These are phyloP conservation scores for Drosera spatulata DNA, from an alignment of 179 eudicot species.

Conservation along the genomic window DNA sequence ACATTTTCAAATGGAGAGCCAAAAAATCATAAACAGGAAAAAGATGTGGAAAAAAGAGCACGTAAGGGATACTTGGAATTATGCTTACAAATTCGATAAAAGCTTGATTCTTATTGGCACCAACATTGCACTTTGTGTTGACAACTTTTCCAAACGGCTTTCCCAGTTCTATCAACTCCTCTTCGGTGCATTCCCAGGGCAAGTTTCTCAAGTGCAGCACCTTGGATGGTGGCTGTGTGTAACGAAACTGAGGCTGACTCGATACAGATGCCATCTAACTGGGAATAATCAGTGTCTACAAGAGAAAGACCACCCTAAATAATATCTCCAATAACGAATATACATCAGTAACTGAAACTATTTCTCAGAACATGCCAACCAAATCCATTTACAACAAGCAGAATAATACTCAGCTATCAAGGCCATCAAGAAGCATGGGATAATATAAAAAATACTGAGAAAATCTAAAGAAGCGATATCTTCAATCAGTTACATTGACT, in stretches of 20 bases:
- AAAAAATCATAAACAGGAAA: neutral
- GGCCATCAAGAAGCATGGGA: too few species aligned
- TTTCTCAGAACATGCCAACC: too few species aligned
- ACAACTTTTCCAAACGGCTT: slow-evolving; percentile 96
- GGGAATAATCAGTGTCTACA: slow-evolving; percentile 2
- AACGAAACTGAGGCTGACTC: slow-evolving; percentile 94
- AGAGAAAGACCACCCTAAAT: neutral
- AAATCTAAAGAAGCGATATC: too few species aligned
- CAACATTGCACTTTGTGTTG: slow-evolving; percentile 98
- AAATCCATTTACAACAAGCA: too few species aligned
- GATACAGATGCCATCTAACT: slow-evolving; percentile 81
- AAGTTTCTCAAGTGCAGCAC: slow-evolving; percentile 96
- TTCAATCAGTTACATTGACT: too few species aligned
- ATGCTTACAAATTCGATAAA: slow-evolving; percentile 92
- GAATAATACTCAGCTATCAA: too few species aligned
- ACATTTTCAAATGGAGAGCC: too few species aligned
- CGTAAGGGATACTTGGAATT: neutral
- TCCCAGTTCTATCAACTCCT: slow-evolving; percentile 87
- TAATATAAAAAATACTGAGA: too few species aligned
- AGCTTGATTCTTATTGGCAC: slow-evolving; percentile 96
- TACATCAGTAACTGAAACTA: too few species aligned
- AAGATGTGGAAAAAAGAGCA: neutral
- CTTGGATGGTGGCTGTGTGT: slow-evolving; percentile 98
- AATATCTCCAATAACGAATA: too few species aligned
- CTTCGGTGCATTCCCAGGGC: slow-evolving; percentile 99